These are phyloP conservation scores for Mycena citricolor DNA, from an alignment of 1,284 basidiomycete genomes.

Conservation along the genomic window DNA sequence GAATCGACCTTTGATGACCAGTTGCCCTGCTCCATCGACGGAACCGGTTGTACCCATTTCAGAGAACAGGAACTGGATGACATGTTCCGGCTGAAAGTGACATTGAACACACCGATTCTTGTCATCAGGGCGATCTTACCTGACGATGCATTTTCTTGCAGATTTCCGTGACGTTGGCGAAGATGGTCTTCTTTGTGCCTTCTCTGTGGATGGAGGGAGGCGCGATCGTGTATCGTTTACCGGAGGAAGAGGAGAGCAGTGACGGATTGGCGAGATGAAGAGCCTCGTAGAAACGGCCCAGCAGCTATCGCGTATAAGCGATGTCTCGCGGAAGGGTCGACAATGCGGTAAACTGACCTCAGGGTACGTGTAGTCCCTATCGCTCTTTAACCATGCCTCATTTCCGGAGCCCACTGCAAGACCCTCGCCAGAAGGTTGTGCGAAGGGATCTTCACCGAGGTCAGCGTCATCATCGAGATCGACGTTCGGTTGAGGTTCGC, in stretches of 20 bases:
- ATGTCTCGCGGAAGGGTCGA: slow-evolving; percentile 12
- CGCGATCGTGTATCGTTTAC: slow-evolving; percentile 95
- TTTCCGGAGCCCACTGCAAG: slow-evolving; percentile 64
- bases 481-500: slow-evolving; percentile 59
- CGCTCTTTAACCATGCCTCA: slow-evolving; percentile 87
- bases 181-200: slow-evolving; percentile 96
- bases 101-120: not conserved
- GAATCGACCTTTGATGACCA: slow-evolving; percentile 98
- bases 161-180: slow-evolving; percentile 96
- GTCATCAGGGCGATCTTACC: slow-evolving; percentile 27
- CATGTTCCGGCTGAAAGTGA: slow-evolving; percentile 87
- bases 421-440: slow-evolving; percentile 49
- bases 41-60: slow-evolving; percentile 98
- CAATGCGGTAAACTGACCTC: slow-evolving; percentile 56
- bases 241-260: slow-evolving; percentile 76
- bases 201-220: slow-evolving; percentile 95
- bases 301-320: slow-evolving; percentile 55
- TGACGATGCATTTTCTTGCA: slow-evolving; percentile 98
- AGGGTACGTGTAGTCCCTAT: slow-evolving; percentile 92
- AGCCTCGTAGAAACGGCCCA: slow-evolving; percentile 89
- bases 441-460: slow-evolving; percentile 84
- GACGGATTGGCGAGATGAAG: slow-evolving; percentile 95
- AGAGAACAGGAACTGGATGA: slow-evolving; percentile 96
- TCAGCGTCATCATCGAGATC: slow-evolving; percentile 75
- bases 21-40: slow-evolving; percentile 88